Conservation (phyloP, 176 grass and related monocot species). For the Guadua angustifolia region DNA sequence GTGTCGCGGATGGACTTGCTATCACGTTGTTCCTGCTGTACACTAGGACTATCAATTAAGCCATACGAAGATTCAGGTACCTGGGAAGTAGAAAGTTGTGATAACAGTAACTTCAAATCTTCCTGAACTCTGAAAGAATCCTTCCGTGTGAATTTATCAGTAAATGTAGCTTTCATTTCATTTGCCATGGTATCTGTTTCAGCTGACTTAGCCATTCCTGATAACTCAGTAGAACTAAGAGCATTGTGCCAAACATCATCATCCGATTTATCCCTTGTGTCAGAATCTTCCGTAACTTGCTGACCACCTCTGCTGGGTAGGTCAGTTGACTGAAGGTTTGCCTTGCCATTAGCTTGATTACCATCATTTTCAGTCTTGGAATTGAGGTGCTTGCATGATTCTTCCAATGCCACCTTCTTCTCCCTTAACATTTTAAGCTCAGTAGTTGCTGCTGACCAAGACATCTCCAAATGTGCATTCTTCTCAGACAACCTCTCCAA, state of each 20-base stretch:
- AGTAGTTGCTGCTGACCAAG: too few relatives aligned
- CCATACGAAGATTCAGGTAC: constrained; percentile 37
- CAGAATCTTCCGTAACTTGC: constrained; percentile 11
- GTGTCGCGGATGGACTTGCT: too few relatives aligned
- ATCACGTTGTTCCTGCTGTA: constrained; percentile 49
- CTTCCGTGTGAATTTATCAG: constrained; percentile 48
- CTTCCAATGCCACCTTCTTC: too few relatives aligned
- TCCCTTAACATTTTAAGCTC: too few relatives aligned
- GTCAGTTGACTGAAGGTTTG: constrained; percentile 21
- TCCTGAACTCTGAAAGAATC: constrained; percentile 60
- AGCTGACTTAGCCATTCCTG: background rate
- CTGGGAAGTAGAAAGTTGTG: constrained; percentile 57
- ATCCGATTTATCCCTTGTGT: constrained; percentile 33
- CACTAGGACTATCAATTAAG: constrained; percentile 36
- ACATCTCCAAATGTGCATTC: too few relatives aligned
- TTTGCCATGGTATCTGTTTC: constrained; percentile 23
- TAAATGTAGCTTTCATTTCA: constrained; percentile 32
- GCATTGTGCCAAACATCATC: constrained; percentile 38
- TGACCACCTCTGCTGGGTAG: background rate
- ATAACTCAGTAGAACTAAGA: constrained; percentile 3
- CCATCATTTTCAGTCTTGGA: too few relatives aligned
- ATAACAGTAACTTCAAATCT: constrained; percentile 68
- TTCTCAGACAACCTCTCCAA: too few relatives aligned
- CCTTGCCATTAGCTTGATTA: constrained; percentile 10
- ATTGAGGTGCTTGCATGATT: too few relatives aligned